These are phyloP conservation scores for Scheffersomyces stipitis DNA, from an alignment of 805 yeast species.

Conservation along the genomic window DNA sequence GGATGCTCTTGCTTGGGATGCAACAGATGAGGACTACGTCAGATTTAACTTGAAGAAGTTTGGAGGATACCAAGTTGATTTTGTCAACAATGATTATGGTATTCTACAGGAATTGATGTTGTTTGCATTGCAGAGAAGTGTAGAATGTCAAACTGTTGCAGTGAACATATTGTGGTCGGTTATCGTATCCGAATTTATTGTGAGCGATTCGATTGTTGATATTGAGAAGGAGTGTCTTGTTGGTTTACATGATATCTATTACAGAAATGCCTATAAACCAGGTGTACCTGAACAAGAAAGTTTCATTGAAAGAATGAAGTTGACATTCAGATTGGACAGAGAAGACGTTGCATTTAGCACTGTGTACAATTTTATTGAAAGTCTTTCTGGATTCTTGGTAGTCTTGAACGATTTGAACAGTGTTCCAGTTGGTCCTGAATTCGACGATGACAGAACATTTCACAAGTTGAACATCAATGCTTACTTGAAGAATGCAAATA, in stretches of 20 bases:
- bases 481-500: constrained; percentile 71
- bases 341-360: constrained; percentile 63
- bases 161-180: constrained; percentile 70
- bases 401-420: constrained; percentile 64
- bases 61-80: constrained; percentile 72
- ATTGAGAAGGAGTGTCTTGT: constrained; percentile 62
- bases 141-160: constrained; percentile 59
- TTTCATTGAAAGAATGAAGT: constrained; percentile 51
- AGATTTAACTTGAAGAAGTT: constrained; percentile 61
- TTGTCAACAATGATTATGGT: constrained; percentile 55
- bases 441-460: constrained; percentile 81
- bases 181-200: constrained; percentile 62
- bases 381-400: constrained; percentile 59
- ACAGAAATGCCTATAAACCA: constrained; percentile 57
- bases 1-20: constrained; percentile 70
- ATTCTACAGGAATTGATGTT: constrained; percentile 64
- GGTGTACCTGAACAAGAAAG: constrained; percentile 50
- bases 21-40: constrained; percentile 49
- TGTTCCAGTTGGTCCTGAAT: constrained; percentile 80
- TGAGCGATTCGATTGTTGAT: constrained; percentile 56
- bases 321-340: constrained; percentile 52
- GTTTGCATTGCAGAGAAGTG: constrained; percentile 66
- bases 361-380: constrained; percentile 51
- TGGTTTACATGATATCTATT: constrained; percentile 65
- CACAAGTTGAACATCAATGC: constrained; percentile 74